Percentiles rank a stretch among this genome's conserved stretches.
phyloP scores from a whole-genome alignment of 331 rosid genomes.

The Pyrus hybrid region DNA sequence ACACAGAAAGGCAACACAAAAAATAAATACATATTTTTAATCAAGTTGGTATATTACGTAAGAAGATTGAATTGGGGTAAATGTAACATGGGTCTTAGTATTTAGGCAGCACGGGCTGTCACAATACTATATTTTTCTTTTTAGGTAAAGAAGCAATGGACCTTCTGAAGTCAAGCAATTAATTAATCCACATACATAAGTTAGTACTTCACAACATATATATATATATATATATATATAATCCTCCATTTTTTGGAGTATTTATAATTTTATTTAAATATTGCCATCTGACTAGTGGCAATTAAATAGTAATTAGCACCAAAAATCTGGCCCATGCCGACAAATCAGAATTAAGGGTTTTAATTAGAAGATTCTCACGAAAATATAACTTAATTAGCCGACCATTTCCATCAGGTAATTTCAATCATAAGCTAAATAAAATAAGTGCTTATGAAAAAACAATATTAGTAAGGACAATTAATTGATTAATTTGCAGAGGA shows the following conservation, averaged over 20 bases:
- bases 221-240: background rate
- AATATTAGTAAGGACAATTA: background rate
- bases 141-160: background rate
- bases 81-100: conserved; percentile 16
- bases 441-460: background rate
- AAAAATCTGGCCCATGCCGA: conserved; percentile 28
- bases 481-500: conserved; percentile 6
- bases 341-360: conserved; percentile 45
- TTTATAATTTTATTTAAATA: conserved; percentile 7
- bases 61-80: no score
- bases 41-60: no score
- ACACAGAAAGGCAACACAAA: no score
- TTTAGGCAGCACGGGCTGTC: conserved; percentile 24
- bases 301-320: background rate
- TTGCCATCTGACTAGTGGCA: background rate
- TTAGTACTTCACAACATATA: background rate
- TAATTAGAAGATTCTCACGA: conserved; percentile 18
- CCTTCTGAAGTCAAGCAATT: conserved; percentile 36
- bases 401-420: conserved; percentile 28
- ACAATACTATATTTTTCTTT: background rate
- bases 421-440: conserved; percentile 22
- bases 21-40: no score
- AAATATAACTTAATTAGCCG: conserved; percentile 15
- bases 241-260: no score
- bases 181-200: conserved; percentile 10